Conservation (phyloP, 768 basidiomycete species). For the Sporobolomyces phaffii region DNA sequence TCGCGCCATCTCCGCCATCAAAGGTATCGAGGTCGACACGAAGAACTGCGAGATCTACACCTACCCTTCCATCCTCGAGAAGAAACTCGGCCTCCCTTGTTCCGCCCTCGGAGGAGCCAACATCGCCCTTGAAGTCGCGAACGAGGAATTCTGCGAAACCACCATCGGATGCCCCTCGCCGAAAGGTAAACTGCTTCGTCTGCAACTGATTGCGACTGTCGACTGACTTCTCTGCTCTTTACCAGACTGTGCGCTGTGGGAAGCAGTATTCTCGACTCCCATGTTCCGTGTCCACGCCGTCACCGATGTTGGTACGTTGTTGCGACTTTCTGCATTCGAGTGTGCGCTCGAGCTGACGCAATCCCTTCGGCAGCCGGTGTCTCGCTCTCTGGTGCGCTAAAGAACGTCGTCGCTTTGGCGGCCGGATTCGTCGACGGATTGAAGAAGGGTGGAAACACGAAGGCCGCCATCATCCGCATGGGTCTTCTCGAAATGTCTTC, state of each 20-base stretch:
- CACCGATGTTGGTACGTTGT: slow-evolving; percentile 45
- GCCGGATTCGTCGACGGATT: slow-evolving; percentile 50
- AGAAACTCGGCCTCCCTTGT: slow-evolving; percentile 47
- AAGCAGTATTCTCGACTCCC: slow-evolving; percentile 47
- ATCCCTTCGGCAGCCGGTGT: slow-evolving; percentile 44
- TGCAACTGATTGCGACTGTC: no score
- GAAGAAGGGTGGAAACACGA: slow-evolving; percentile 38
- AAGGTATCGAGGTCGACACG: slow-evolving; percentile 50
- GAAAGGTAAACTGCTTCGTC: no score
- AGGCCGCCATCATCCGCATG: slow-evolving; percentile 51
- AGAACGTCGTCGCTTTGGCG: slow-evolving; percentile 47
- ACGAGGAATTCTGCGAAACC: slow-evolving; percentile 50
- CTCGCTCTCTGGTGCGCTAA: slow-evolving; percentile 50
- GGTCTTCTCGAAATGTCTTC: slow-evolving; percentile 51
- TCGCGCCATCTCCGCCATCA: slow-evolving; percentile 50
- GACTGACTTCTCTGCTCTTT: no score
- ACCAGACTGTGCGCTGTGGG: slow-evolving; percentile 34
- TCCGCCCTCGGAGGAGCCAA: slow-evolving; percentile 51
- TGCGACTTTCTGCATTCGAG: not conserved
- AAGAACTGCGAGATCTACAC: slow-evolving; percentile 47
- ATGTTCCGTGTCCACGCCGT: slow-evolving; percentile 49
- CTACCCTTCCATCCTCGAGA: slow-evolving; percentile 49
- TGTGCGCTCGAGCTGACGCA: not conserved
- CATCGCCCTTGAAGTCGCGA: slow-evolving; percentile 49
- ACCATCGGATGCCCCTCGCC: slow-evolving; percentile 43